These are phyloP conservation scores for Rhododendron simsii DNA, from an alignment of 148 eudicot species.

Conservation along the genomic window DNA sequence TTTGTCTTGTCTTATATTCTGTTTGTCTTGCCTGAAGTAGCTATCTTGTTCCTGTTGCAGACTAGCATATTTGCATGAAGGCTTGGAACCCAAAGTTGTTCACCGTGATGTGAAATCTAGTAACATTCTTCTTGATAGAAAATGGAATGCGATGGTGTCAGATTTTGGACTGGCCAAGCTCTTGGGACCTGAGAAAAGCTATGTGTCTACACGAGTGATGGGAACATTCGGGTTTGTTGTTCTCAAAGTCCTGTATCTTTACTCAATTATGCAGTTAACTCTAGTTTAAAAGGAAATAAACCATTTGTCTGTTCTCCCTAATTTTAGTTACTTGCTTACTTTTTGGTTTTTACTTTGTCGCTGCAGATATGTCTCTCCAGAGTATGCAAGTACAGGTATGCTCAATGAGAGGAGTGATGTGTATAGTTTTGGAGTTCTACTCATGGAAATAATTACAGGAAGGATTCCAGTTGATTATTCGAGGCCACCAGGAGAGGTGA, in stretches of 20 bases:
- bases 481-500: constrained; percentile 89
- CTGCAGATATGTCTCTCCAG: constrained; percentile 90
- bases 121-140: constrained; percentile 84
- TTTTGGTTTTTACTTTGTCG: background rate
- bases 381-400: constrained; percentile 99
- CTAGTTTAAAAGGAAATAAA: background rate
- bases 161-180: constrained; percentile 97
- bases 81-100: constrained; percentile 96
- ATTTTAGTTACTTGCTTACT: background rate
- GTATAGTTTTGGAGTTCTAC: constrained; percentile 87
- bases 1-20: background rate
- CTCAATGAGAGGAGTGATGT: constrained; percentile 86
- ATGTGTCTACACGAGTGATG: constrained; percentile 95
- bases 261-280: background rate
- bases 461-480: constrained; percentile 89
- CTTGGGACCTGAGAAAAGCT: constrained; percentile 83
- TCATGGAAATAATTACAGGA: constrained; percentile 90
- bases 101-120: constrained; percentile 97
- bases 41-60: constrained; percentile 28
- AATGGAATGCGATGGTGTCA: constrained; percentile 85
- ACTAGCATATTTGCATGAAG: constrained; percentile 91
- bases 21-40: background rate
- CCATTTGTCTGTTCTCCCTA: background rate
- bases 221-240: constrained; percentile 89
- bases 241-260: background rate